Percentiles rank a stretch among this genome's conserved stretches.
Conservation (phyloP, 2,329 filamentous ascomycete species). For the Phoma sp. region DNA sequence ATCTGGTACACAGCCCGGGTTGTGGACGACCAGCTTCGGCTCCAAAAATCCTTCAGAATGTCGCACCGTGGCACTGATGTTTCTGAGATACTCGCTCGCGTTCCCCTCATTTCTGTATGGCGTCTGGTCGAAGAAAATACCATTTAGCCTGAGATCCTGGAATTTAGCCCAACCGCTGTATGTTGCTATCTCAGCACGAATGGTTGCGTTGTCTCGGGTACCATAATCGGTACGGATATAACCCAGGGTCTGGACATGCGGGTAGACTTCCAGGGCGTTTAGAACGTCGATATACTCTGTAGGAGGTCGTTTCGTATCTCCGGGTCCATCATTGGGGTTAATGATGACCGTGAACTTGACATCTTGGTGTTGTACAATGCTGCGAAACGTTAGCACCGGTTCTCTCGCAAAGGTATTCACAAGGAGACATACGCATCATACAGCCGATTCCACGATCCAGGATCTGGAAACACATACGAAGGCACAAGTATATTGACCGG, state of each 20-base stretch:
- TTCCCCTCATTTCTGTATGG: conserved; percentile 36
- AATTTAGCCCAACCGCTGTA: conserved; percentile 58
- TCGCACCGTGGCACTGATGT: conserved; percentile 31
- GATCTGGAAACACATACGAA: conserved; percentile 57
- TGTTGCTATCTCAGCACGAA: conserved; percentile 52
- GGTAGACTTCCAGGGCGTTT: conserved; percentile 47
- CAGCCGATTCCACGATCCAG: conserved; percentile 48
- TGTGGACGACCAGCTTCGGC: conserved; percentile 29
- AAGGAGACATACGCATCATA: conserved; percentile 25
- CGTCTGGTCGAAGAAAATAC: conserved; percentile 61
- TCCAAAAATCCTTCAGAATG: conserved; percentile 24
- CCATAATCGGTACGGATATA: conserved; percentile 60
- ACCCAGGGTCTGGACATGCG: conserved; percentile 59
- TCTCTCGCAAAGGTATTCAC: neutral
- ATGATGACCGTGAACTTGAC: conserved; percentile 60
- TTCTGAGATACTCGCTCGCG: conserved; percentile 28
- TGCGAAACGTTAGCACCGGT: conserved; percentile 5
- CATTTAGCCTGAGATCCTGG: conserved; percentile 44
- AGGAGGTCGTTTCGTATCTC: conserved; percentile 50
- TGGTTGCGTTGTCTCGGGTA: conserved; percentile 21
- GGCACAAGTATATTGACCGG: conserved; percentile 54
- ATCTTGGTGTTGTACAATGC: conserved; percentile 41
- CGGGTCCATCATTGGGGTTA: conserved; percentile 56
- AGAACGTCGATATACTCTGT: conserved; percentile 53
- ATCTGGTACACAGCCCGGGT: conserved; percentile 30